phyloP scores from a whole-genome alignment of 73 alveolate genomes.

The Stentor coeruleus region DNA sequence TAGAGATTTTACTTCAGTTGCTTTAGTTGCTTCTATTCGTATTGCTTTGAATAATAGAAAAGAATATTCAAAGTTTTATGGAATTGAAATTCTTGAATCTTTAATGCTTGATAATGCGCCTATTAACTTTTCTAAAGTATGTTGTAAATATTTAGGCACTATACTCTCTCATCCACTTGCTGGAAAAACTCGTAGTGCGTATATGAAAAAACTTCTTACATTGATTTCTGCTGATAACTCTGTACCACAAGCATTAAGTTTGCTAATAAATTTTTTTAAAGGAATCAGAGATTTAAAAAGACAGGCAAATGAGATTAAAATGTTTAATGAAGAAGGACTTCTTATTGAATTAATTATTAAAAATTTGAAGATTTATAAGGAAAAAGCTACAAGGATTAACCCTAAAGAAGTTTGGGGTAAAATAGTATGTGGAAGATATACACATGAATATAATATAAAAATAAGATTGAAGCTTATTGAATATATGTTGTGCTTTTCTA shows the following conservation, averaged over 20 bases:
- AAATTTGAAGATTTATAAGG: conserved; percentile 26
- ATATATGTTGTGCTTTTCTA: conserved; percentile 31
- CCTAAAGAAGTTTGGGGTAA: neutral
- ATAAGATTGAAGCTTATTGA: conserved; percentile 47
- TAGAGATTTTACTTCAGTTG: conserved; percentile 21
- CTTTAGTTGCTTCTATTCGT: conserved; percentile 2
- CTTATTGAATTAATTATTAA: conserved; percentile 39
- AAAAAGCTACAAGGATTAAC: neutral
- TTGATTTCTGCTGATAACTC: neutral
- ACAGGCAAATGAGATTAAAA: conserved; percentile 28
- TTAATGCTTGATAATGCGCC: conserved; percentile 6
- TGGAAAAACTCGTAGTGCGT: neutral
- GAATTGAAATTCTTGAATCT: neutral
- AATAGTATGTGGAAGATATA: conserved; percentile 36
- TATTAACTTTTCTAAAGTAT: neutral
- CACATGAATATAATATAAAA: conserved; percentile 41
- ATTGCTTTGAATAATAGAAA: neutral
- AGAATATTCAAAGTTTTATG: neutral
- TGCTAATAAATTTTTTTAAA: neutral
- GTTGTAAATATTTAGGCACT: neutral
- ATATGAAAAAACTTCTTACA: neutral
- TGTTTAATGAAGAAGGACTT: conserved; percentile 13
- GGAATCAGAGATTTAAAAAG: conserved; percentile 34
- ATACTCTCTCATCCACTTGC: neutral
- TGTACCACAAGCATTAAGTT: neutral